Percentiles rank a stretch among this genome's conserved stretches.
Conservation (phyloP, 345 rosid genomes). For the Viola odorata region DNA sequence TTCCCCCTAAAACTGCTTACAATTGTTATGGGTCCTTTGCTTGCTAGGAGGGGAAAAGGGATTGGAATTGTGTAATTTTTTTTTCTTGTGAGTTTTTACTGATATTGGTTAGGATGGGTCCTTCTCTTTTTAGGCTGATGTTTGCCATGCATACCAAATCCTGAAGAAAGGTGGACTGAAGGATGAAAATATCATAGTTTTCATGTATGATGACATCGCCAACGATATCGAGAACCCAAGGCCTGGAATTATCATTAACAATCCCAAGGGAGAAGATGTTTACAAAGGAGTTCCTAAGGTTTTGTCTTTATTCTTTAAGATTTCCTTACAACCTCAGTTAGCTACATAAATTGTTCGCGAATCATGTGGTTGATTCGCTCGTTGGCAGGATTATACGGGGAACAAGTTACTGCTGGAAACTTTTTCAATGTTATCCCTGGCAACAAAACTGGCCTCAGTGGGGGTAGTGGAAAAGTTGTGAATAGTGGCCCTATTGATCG, state of each 20-base stretch:
- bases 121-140: constrained; percentile 18
- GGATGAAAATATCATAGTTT: constrained; percentile 87
- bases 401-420: constrained; percentile 63
- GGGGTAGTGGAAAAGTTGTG: constrained; percentile 91
- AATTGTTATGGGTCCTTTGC: too few relatives aligned
- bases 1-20: too few relatives aligned
- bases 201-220: constrained; percentile 97
- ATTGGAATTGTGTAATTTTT: too few relatives aligned
- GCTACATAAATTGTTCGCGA: too few relatives aligned
- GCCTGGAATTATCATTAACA: constrained; percentile 73
- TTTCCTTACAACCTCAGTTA: too few relatives aligned
- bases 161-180: constrained; percentile 82
- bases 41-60: too few relatives aligned
- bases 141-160: constrained; percentile 94
- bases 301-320: background rate
- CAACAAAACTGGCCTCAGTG: constrained; percentile 62
- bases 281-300: constrained; percentile 95
- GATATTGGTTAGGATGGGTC: too few relatives aligned
- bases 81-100: too few relatives aligned
- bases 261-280: constrained; percentile 78
- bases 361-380: background rate
- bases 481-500: constrained; percentile 91
- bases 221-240: constrained; percentile 70
- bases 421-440: constrained; percentile 82
- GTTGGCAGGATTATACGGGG: constrained; percentile 78